A percentile compares a stretch with the other conserved stretches of the same genome.
Conservation (phyloP, 129 eudicot genomes). For the Pulicaria dysenterica region DNA sequence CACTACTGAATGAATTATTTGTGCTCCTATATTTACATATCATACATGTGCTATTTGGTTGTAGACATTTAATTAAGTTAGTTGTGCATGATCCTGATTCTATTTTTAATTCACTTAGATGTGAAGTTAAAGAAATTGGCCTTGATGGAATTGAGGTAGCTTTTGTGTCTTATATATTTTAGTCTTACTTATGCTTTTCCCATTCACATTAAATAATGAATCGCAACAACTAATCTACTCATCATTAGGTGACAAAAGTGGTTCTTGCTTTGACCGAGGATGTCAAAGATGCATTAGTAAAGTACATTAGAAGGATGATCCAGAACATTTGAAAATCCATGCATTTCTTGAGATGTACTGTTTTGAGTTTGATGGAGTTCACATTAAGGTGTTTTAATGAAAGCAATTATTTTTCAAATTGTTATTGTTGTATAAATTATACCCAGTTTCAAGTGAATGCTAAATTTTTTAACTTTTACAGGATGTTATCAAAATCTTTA, state of each 20-base stretch:
- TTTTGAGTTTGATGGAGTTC: constrained; percentile 68
- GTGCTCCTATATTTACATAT: neutral
- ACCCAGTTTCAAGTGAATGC: neutral
- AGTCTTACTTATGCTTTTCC: neutral
- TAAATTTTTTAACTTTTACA: constrained; percentile 7
- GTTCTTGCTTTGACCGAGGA: constrained; percentile 69
- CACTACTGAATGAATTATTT: neutral
- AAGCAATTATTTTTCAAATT: neutral
- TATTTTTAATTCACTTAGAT: constrained; percentile 48
- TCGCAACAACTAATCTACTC: neutral
- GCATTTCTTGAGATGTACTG: constrained; percentile 76
- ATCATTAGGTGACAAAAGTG: constrained; percentile 52
- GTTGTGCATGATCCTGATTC: constrained; percentile 64
- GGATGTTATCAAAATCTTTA: no score
- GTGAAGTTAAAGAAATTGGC: constrained; percentile 56
- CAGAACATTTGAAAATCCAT: constrained; percentile 67
- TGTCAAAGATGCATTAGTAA: constrained; percentile 59
- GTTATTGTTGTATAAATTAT: neutral
- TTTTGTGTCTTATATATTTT: neutral
- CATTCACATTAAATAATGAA: neutral
- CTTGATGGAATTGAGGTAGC: constrained; percentile 65
- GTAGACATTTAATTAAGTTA: constrained; percentile 63
- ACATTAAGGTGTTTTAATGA: constrained; percentile 53
- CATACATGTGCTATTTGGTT: neutral
- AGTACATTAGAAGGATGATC: constrained; percentile 61